These are phyloP conservation scores for Vachellia collinsii DNA, from an alignment of 306 rosid species.

Conservation along the genomic window DNA sequence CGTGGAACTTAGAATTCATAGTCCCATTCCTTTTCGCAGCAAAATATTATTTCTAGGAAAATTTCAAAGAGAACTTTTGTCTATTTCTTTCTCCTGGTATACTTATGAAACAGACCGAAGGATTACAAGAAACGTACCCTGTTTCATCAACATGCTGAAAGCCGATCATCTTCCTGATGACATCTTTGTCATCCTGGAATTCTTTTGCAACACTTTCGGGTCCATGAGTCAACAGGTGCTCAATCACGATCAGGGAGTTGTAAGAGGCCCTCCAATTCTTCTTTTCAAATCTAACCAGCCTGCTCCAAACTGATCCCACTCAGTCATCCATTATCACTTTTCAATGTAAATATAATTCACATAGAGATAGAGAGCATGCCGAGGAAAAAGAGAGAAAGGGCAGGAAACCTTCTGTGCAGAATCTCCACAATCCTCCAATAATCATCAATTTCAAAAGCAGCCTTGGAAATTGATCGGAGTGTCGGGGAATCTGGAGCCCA, in stretches of 20 bases:
- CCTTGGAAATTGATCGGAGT: slow-evolving; percentile 79
- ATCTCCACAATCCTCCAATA: slow-evolving; percentile 69
- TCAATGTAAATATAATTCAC: not conserved
- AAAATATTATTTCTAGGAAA: not conserved
- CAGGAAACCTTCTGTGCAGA: slow-evolving; percentile 50
- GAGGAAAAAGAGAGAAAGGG: not conserved
- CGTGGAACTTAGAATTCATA: not conserved
- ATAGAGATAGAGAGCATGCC: not conserved
- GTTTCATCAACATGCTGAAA: slow-evolving; percentile 74
- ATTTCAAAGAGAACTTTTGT: not conserved
- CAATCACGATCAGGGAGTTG: slow-evolving; percentile 75
- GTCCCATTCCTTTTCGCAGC: not conserved
- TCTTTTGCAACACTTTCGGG: slow-evolving; percentile 87
- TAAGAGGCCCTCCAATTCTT: slow-evolving; percentile 85
- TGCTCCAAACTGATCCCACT: slow-evolving; percentile 36
- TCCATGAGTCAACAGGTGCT: slow-evolving; percentile 87
- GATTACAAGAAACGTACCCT: slow-evolving; percentile 49
- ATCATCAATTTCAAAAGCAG: slow-evolving; percentile 96
- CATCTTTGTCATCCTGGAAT: slow-evolving; percentile 69
- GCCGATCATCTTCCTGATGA: slow-evolving; percentile 58
- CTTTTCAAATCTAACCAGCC: slow-evolving; percentile 75
- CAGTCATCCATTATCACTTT: slow-evolving; percentile 5
- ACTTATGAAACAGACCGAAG: not conserved
- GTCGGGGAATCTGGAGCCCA: slow-evolving; percentile 70
- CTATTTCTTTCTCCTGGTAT: not conserved